Percentiles rank a stretch among this genome's conserved stretches.
Conservation (phyloP, 257 asterid species). For the Penstemon newberryi region DNA sequence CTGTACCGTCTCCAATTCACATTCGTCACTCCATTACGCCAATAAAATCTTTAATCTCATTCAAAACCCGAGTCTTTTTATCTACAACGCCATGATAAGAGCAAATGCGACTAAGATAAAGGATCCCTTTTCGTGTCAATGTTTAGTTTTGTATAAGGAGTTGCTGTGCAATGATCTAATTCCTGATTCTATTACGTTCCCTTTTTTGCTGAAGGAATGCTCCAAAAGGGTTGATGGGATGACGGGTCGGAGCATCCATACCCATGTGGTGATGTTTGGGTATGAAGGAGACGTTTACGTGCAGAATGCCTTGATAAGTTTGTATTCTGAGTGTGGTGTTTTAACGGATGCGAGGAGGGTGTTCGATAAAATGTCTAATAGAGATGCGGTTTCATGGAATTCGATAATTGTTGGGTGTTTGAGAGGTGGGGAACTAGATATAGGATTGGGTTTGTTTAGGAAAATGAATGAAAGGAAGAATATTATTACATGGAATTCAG, state of each 20-base stretch:
- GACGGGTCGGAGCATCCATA: conserved; percentile 55
- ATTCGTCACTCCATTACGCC: conserved; percentile 48
- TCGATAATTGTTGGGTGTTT: conserved; percentile 54
- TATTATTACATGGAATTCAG: conserved; percentile 78
- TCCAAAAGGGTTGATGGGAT: conserved; percentile 39
- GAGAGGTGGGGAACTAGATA: conserved; percentile 56
- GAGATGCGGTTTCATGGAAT: conserved; percentile 85
- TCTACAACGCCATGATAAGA: conserved; percentile 73
- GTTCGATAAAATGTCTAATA: conserved; percentile 64
- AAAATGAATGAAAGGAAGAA: conserved; percentile 50
- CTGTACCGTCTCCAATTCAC: conserved; percentile 44
- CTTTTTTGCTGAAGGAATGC: conserved; percentile 73
- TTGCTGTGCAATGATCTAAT: conserved; percentile 39
- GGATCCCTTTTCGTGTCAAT: conserved; percentile 38
- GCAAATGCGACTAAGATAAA: conserved; percentile 50
- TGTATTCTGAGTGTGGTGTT: conserved; percentile 53
- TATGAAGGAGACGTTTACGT: conserved; percentile 50
- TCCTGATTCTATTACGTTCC: conserved; percentile 65
- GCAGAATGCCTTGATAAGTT: conserved; percentile 57
- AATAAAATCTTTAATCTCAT: conserved; percentile 42
- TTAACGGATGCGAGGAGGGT: conserved; percentile 58
- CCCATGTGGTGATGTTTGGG: conserved; percentile 56
- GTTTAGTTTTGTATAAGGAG: conserved; percentile 48
- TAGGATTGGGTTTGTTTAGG: conserved; percentile 52
- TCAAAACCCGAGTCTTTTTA: conserved; percentile 46